A percentile compares a stretch with the other conserved stretches of the same genome.
Conservation (phyloP, 129 eudicot genomes). For the Helianthus tuberosus region DNA sequence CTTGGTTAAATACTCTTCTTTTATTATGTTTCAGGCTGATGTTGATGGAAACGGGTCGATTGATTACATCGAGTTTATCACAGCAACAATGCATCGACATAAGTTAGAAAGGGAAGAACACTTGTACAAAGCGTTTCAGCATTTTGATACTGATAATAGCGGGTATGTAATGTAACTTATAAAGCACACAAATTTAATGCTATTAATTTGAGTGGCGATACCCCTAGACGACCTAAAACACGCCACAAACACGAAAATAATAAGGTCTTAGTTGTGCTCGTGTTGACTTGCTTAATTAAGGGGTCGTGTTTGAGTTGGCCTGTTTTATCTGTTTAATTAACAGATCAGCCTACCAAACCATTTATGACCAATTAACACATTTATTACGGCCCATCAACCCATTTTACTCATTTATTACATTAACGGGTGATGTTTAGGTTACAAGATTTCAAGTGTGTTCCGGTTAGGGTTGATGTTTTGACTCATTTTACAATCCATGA, state of each 20-base stretch:
- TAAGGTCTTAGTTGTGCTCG: background rate
- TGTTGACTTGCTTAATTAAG: background rate
- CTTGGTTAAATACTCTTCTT: conserved; percentile 7
- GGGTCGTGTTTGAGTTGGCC: background rate
- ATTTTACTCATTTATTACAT: background rate
- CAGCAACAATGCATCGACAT: conserved; percentile 96
- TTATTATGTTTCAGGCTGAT: conserved; percentile 58
- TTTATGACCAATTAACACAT: background rate
- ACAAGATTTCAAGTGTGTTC: background rate
- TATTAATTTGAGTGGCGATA: background rate
- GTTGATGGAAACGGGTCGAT: conserved; percentile 94
- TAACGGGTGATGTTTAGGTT: background rate
- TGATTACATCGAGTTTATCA: conserved; percentile 84
- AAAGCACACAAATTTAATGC: background rate
- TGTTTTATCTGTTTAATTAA: background rate
- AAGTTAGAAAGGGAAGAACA: conserved; percentile 83
- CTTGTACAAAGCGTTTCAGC: conserved; percentile 79
- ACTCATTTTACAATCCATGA: background rate
- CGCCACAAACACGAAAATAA: background rate
- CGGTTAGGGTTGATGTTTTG: background rate
- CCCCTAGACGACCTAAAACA: background rate
- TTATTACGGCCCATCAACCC: background rate
- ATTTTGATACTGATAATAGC: conserved; percentile 78
- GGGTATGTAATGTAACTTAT: conserved; percentile 63
- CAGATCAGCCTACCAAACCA: background rate